Percentiles rank a stretch among this genome's conserved stretches.
Conservation (phyloP, 2,329 filamentous ascomycete species). For the Pochonia chlamydosporia region DNA sequence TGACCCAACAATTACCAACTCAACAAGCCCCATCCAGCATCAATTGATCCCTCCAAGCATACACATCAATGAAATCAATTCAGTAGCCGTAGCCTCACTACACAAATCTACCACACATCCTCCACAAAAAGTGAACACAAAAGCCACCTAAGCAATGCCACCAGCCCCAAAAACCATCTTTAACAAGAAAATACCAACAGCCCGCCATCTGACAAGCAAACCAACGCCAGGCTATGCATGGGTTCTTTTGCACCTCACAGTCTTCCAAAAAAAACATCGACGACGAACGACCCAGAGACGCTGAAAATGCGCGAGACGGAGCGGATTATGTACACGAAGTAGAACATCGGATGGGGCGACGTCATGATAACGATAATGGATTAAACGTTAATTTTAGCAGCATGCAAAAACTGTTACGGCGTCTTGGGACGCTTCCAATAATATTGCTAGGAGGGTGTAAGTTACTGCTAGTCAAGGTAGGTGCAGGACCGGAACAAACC, state of each 20-base stretch:
- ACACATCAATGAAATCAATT: too few relatives aligned
- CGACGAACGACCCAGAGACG: neutral
- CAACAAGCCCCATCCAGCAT: too few relatives aligned
- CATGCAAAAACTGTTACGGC: conserved; percentile 34
- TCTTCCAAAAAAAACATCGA: neutral
- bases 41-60: too few relatives aligned
- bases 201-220: conserved; percentile 1
- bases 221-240: conserved; percentile 7
- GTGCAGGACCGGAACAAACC: conserved; percentile 51
- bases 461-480: conserved; percentile 12
- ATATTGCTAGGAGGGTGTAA: conserved; percentile 50
- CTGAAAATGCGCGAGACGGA: neutral
- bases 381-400: neutral
- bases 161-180: too few relatives aligned
- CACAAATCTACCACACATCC: too few relatives aligned
- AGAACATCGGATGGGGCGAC: neutral
- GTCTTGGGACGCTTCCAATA: conserved; percentile 62
- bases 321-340: conserved; percentile 4
- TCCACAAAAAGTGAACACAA: too few relatives aligned
- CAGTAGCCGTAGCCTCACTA: too few relatives aligned
- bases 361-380: neutral
- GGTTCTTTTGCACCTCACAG: neutral
- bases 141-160: too few relatives aligned
- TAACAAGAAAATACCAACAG: neutral
- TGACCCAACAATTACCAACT: too few relatives aligned